Conservation (phyloP, 1,139 yeast genomes). For the Yamadazyma triangularis region DNA sequence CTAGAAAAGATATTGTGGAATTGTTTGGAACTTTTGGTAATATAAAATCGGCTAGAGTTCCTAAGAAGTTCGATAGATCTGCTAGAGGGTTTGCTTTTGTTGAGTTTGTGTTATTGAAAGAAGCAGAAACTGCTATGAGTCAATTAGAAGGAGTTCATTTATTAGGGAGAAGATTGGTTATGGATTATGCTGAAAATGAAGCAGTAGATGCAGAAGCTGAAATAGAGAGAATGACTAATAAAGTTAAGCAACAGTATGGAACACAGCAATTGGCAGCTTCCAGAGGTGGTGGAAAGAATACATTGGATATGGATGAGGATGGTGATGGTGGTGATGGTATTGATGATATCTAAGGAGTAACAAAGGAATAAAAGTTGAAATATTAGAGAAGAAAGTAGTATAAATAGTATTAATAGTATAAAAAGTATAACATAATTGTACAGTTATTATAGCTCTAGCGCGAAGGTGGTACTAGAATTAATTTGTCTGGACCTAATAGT, state of each 20-base stretch:
- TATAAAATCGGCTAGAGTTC: conserved; percentile 90
- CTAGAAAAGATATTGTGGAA: conserved; percentile 86
- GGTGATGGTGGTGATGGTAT: conserved; percentile 26
- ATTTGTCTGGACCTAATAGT: too few relatives aligned
- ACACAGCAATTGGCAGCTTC: conserved; percentile 71
- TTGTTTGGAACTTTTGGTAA: conserved; percentile 92
- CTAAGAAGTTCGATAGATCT: conserved; percentile 89
- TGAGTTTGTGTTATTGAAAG: conserved; percentile 82
- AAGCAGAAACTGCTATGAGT: conserved; percentile 94
- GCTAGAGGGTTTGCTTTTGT: conserved; percentile 98
- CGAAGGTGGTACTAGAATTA: too few relatives aligned
- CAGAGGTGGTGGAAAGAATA: conserved; percentile 64
- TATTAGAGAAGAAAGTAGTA: too few relatives aligned
- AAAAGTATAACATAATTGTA: too few relatives aligned
- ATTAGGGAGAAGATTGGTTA: conserved; percentile 91
- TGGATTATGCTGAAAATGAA: conserved; percentile 87
- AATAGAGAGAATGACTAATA: conserved; percentile 82
- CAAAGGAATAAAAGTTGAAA: too few relatives aligned
- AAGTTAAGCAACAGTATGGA: conserved; percentile 78
- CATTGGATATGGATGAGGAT: conserved; percentile 57
- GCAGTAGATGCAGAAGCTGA: conserved; percentile 84
- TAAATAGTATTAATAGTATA: too few relatives aligned
- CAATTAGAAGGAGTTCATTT: conserved; percentile 95
- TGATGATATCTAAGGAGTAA: background rate
- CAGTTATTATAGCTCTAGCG: too few relatives aligned